phyloP scores from a whole-genome alignment of 129 eudicot species.

The Flaveria bidentis region DNA sequence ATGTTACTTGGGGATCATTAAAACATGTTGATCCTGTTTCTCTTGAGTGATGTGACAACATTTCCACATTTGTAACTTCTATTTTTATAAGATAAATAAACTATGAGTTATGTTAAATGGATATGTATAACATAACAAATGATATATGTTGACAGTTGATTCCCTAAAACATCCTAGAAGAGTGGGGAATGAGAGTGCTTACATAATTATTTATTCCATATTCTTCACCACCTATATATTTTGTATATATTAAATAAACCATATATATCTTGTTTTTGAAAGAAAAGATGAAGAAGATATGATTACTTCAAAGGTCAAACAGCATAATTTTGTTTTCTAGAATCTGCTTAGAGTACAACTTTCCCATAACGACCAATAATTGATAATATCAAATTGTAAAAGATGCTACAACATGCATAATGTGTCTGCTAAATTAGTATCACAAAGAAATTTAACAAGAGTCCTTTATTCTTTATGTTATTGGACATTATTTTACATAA shows the following conservation, averaged over 20 bases:
- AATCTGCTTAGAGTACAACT: constrained; percentile 20
- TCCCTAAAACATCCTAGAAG: neutral
- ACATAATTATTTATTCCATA: constrained; percentile 24
- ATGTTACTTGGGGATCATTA: too few species aligned
- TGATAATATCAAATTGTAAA: constrained; percentile 19
- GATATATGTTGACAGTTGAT: neutral
- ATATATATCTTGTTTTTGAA: constrained; percentile 10
- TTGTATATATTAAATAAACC: neutral
- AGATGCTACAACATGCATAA: constrained; percentile 23
- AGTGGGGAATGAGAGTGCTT: constrained; percentile 32
- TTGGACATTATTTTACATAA: neutral
- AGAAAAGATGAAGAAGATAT: constrained; percentile 9
- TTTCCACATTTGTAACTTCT: neutral
- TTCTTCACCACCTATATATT: constrained; percentile 18
- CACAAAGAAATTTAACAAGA: neutral
- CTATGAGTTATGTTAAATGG: neutral
- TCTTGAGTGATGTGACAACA: neutral
- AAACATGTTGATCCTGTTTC: neutral
- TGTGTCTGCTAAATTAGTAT: neutral
- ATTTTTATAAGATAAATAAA: neutral
- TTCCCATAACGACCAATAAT: constrained; percentile 16
- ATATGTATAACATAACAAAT: neutral
- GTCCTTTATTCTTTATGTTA: constrained; percentile 3
- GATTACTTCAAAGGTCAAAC: constrained; percentile 23
- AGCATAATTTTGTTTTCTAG: constrained; percentile 17